phyloP scores from a whole-genome alignment of 2,329 filamentous ascomycete species.

The Colletotrichum phormii region DNA sequence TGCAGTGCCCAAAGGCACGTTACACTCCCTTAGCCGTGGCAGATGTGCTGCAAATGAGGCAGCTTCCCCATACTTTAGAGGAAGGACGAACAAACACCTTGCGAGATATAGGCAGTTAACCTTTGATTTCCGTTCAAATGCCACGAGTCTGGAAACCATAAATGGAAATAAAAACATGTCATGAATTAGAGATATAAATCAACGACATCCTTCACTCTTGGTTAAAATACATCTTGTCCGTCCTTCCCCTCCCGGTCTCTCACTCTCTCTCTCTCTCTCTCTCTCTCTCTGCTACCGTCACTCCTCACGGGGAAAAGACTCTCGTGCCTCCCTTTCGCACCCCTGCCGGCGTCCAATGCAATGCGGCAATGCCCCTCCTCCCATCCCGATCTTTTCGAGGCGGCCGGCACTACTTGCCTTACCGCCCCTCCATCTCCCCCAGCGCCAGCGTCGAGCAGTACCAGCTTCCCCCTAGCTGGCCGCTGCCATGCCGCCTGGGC shows the following conservation, averaged over 20 bases:
- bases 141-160: neutral
- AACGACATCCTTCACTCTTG: neutral
- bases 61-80: neutral
- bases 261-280: neutral
- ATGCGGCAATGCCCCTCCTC: slow-evolving; percentile 2
- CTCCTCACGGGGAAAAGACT: neutral
- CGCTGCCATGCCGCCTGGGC: slow-evolving; percentile 3
- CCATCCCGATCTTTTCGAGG: neutral
- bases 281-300: neutral
- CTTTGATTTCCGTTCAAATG: neutral
- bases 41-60: neutral
- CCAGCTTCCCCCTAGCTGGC: slow-evolving; percentile 2
- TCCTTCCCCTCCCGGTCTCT: too few species aligned
- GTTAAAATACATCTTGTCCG: neutral
- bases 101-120: neutral
- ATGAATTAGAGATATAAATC: neutral
- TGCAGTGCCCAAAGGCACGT: neutral
- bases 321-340: neutral
- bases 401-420: slow-evolving; percentile 28
- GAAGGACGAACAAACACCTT: neutral
- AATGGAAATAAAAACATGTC: neutral
- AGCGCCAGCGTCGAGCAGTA: neutral
- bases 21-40: too few species aligned
- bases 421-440: slow-evolving; percentile 25
- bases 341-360: neutral